Percentiles rank a stretch among this genome's conserved stretches.
phyloP scores from a whole-genome alignment of 1,284 basidiomycete species.

The Apiotrichum akiyoshidainum region DNA sequence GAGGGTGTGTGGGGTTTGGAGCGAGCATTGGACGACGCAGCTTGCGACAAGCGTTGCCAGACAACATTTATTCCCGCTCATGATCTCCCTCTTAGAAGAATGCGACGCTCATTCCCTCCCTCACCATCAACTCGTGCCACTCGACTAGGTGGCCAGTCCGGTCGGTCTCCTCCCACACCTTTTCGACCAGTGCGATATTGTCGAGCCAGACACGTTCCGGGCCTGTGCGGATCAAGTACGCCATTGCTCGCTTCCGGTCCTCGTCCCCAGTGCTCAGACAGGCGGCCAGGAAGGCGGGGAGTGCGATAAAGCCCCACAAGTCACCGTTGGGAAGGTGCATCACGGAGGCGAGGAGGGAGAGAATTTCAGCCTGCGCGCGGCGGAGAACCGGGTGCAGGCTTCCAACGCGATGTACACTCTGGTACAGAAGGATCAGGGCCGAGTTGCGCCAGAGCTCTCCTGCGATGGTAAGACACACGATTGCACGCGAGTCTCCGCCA shows the following conservation, averaged over 20 bases:
- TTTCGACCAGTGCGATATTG: slow-evolving; percentile 34
- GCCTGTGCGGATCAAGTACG: slow-evolving; percentile 25
- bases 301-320: slow-evolving; percentile 28
- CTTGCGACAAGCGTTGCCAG: no score
- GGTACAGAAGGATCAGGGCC: slow-evolving; percentile 28
- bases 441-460: slow-evolving; percentile 30
- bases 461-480: slow-evolving; percentile 30
- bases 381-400: slow-evolving; percentile 30
- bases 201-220: slow-evolving; percentile 35
- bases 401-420: slow-evolving; percentile 31
- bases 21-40: no score
- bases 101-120: slow-evolving; percentile 31
- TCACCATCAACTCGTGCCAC: slow-evolving; percentile 34
- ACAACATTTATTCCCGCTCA: no score
- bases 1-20: no score
- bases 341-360: slow-evolving; percentile 26
- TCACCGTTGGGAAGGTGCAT: slow-evolving; percentile 30
- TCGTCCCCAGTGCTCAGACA: slow-evolving; percentile 19
- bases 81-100: slow-evolving; percentile 23
- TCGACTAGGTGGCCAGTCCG: slow-evolving; percentile 27
- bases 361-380: slow-evolving; percentile 21
- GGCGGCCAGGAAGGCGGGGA: slow-evolving; percentile 32
- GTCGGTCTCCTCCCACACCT: slow-evolving; percentile 35
- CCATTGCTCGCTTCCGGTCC: slow-evolving; percentile 28
- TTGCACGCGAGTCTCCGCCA: slow-evolving; percentile 20